Percentiles rank a stretch among this genome's conserved stretches.
These are phyloP conservation scores for Ceratocystis eucalypticola DNA, from an alignment of 2,329 filamentous ascomycete genomes.

Conservation along the genomic window DNA sequence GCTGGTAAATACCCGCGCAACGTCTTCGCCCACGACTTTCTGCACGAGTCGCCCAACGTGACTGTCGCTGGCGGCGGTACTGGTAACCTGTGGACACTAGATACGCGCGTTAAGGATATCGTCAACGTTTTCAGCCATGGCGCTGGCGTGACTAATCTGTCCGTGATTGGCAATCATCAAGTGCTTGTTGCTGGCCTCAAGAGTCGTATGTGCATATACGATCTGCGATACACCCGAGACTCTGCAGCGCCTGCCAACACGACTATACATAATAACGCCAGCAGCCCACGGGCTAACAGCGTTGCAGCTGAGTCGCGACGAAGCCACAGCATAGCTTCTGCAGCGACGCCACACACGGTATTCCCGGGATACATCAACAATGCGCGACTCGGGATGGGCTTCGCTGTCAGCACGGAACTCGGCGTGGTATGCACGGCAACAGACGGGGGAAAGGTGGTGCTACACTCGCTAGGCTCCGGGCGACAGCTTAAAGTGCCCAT, in stretches of 20 bases:
- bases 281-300: not conserved
- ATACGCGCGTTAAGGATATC: slow-evolving; percentile 13
- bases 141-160: slow-evolving; percentile 4
- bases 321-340: not conserved
- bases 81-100: slow-evolving; percentile 15
- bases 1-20: slow-evolving; percentile 10
- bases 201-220: slow-evolving; percentile 41
- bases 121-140: slow-evolving; percentile 13
- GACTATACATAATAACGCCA: not conserved
- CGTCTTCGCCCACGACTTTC: slow-evolving; percentile 18
- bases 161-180: slow-evolving; percentile 23
- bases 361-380: slow-evolving; percentile 40
- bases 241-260: not conserved
- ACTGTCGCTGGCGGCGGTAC: slow-evolving; percentile 12
- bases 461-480: slow-evolving; percentile 40
- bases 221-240: slow-evolving; percentile 33
- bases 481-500: slow-evolving; percentile 25
- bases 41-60: slow-evolving; percentile 14
- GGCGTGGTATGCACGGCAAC: slow-evolving; percentile 42
- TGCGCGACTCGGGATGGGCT: slow-evolving; percentile 36
- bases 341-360: slow-evolving; percentile 30
- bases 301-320: not conserved
- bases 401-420: slow-evolving; percentile 36
- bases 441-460: slow-evolving; percentile 33
- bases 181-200: slow-evolving; percentile 40